Base-by-base conservation (phyloP, 2,329 filamentous ascomycete species). In the Xylariaceae sp. region DNA sequence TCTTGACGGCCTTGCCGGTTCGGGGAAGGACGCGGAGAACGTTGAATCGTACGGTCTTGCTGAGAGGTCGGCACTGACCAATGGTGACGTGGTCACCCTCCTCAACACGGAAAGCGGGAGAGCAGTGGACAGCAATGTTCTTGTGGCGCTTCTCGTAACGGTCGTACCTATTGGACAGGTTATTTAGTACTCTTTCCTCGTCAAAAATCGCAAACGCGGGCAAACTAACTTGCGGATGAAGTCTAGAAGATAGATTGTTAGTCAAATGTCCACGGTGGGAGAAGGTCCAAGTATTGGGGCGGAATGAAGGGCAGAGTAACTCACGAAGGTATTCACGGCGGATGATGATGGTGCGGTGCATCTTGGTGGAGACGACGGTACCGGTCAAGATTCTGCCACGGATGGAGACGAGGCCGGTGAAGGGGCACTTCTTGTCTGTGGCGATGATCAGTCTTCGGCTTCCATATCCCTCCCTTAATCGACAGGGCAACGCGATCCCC, bases 111-210 rank as follows among this genome's bases (percentile, higher is more conserved):
- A 99, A 99, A 80, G 93, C 93, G 74, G 94, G 94, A 69, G 92
- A 97, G 75, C 97, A 93, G 87, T 99, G 94, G 71, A 93, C 94
- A 75, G 94, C 91, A 70, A 99, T 86, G 88, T 99, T 99, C 89
- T 97, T 97, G 90, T 99, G 94, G 80, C 94, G 88, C 89, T 97
- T 97, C 91, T 99, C 95, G 82, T 99, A 99, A 88, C 94, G 90
- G 78, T 90, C 86, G 88, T 99, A 99, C 35, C 61, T 63, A 58
- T 57, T 34, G 3, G 41, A 47, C 30, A 35, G n/a, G 37, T 44
- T 15, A 2, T 55, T 62, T 58, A 63, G 61, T 54, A 53, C 47
- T 45, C 13, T 23, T 9, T 11, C 41, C 10, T 53, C 18, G 15
- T 17, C 9, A 3, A 47, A 6, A 3, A 41, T 7, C 3, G 18